Evolutionary conservation across 768 basidiomycete species (phyloP), one percentile per base, ranked within the genome.

Genomic region (Saitozyma sp.): DNA sequence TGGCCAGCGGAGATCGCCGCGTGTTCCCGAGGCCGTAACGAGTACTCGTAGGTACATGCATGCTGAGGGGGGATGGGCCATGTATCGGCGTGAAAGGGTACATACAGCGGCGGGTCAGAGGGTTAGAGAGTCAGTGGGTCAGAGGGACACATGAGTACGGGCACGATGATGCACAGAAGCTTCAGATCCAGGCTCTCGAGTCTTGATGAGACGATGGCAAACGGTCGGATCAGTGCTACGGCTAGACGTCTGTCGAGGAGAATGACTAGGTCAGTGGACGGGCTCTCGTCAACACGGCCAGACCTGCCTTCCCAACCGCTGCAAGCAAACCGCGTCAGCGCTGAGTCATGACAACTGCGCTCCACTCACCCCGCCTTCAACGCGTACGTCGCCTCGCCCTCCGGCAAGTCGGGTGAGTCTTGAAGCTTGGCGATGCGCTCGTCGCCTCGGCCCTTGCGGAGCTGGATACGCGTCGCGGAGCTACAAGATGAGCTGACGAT

Each of bases 361-460:
- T n/a, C 4, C 17, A 66, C 73, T 59, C 55, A 77, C 76, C 74
- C 76, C 40, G 73, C 63, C 39, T 67, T 66, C 14, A 78, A 64
- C 0, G 59, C 61, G 56, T 77, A 79, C 0, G 73, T 77, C 0
- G 78, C 76, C 61, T 79, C 78, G 8, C 71, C 75, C 61, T 79
- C 78, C 6, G 78, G 76, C 64, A 68, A 68, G 56, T 77, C 76
- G 13, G 78, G 78, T 17, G 71, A 74, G 54, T 79, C 78, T 38
- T 73, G 56, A 5, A 79, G 64, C 46, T 78, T 79, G 54, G 76
- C 76, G 41, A 78, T 75, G 17, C 78, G 69, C 53, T 79, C 78
- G 16, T 79, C 78, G 9, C 75, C 76, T 50, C 76, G 65, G 56
- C 78, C 78, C 56, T 79, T 79, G 41, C 77, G 66, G 16, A 79